A percentile compares a stretch with the other conserved stretches of the same genome.
phyloP scores from a whole-genome alignment of 768 basidiomycete genomes.

The Hericium coralloides region DNA sequence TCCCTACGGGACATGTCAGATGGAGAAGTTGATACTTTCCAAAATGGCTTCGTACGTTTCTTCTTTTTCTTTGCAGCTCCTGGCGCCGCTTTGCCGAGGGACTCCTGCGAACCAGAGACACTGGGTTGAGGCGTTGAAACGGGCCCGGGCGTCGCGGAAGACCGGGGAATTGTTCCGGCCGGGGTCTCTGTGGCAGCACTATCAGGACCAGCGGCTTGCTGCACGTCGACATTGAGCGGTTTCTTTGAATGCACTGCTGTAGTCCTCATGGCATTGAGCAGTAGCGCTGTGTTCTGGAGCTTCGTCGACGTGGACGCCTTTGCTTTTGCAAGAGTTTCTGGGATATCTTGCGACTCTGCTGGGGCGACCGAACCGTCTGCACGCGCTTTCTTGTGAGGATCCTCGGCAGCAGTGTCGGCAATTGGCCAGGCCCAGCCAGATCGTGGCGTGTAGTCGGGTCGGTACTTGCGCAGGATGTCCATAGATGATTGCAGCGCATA shows the following conservation, averaged over 20 bases:
- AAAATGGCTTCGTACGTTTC: slow-evolving; percentile 45
- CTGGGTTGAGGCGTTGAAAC: slow-evolving; percentile 16
- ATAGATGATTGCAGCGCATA: slow-evolving; percentile 70
- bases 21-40: neutral
- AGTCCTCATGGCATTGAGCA: slow-evolving; percentile 73
- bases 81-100: slow-evolving; percentile 34
- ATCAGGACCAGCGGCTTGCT: slow-evolving; percentile 24
- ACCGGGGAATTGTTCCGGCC: slow-evolving; percentile 18
- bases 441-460: slow-evolving; percentile 78
- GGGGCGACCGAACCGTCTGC: slow-evolving; percentile 9
- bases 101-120: slow-evolving; percentile 37
- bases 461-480: slow-evolving; percentile 58
- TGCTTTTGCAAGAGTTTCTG: slow-evolving; percentile 7
- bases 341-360: slow-evolving; percentile 5
- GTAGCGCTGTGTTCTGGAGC: slow-evolving; percentile 58
- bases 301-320: slow-evolving; percentile 29
- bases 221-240: slow-evolving; percentile 31
- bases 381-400: slow-evolving; percentile 32
- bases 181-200: slow-evolving; percentile 19
- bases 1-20: neutral
- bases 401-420: slow-evolving; percentile 38
- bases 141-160: slow-evolving; percentile 26
- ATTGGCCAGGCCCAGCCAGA: slow-evolving; percentile 85
- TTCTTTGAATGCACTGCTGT: slow-evolving; percentile 63
- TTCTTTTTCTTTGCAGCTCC: slow-evolving; percentile 65